Conservation (phyloP, 306 rosid genomes). For the Rosa multiflora region DNA sequence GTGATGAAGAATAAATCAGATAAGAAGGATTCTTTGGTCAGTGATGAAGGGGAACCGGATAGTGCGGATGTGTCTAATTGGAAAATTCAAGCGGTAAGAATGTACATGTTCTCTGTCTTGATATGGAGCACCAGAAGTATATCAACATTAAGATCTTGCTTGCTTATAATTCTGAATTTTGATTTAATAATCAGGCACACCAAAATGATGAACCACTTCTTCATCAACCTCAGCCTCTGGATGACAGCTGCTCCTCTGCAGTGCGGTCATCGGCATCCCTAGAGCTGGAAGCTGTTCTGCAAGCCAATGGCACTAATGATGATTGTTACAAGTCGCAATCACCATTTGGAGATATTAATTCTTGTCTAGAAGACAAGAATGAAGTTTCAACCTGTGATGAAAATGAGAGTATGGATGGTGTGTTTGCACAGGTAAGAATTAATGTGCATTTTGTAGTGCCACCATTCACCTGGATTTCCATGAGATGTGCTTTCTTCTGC, state of each 20-base stretch:
- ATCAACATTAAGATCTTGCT: background rate
- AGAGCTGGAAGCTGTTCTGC: conserved; percentile 21
- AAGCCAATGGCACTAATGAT: background rate
- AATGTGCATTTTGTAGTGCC: background rate
- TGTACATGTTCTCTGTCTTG: background rate
- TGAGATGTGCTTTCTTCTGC: too few relatives aligned
- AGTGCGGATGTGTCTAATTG: background rate
- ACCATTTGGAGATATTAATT: background rate
- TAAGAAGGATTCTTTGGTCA: background rate
- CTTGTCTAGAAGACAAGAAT: background rate
- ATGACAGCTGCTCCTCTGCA: background rate
- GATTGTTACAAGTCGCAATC: conserved; percentile 3
- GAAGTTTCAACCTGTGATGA: conserved; percentile 15
- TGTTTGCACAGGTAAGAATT: background rate
- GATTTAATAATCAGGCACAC: background rate
- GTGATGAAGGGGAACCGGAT: conserved; percentile 33
- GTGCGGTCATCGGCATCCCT: background rate
- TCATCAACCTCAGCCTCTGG: background rate
- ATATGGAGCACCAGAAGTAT: background rate
- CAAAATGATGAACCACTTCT: background rate
- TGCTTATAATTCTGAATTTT: conserved; percentile 5
- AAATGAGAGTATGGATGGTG: background rate
- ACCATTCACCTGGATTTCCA: too few relatives aligned
- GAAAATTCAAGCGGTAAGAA: conserved; percentile 7
- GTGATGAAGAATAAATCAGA: conserved; percentile 29